These are phyloP conservation scores for Colletotrichum phormii DNA, from an alignment of 2,329 filamentous ascomycete genomes.

Conservation along the genomic window DNA sequence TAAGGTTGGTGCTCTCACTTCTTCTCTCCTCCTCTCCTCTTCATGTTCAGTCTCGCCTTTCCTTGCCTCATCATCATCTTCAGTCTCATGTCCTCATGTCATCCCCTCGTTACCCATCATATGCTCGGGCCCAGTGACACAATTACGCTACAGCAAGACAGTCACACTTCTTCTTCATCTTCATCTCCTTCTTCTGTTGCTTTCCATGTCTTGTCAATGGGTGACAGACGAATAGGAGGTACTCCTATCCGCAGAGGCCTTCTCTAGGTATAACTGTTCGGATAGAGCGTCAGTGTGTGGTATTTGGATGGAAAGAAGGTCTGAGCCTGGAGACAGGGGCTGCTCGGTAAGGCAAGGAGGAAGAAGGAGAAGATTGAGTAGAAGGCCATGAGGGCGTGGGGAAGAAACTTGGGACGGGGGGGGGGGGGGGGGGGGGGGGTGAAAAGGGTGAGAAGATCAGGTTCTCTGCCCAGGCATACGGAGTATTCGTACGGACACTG, in stretches of 20 bases:
- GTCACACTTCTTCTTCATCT: neutral
- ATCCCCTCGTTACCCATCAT: too few relatives aligned
- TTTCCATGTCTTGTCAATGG: too few relatives aligned
- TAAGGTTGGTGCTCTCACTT: too few relatives aligned
- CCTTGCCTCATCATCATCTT: neutral
- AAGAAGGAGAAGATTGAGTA: slow-evolving; percentile 7
- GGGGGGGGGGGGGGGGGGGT: neutral
- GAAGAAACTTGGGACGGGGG: neutral
- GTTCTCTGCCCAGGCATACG: neutral
- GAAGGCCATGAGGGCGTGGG: slow-evolving; percentile 1
- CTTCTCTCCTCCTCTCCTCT: too few relatives aligned
- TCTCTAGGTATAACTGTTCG: too few relatives aligned
- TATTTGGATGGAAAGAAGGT: neutral
- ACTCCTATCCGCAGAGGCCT: too few relatives aligned
- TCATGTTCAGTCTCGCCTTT: neutral
- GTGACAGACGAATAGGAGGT: too few relatives aligned
- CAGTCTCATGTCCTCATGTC: neutral
- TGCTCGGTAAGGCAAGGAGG: slow-evolving; percentile 20
- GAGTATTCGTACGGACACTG: too few relatives aligned
- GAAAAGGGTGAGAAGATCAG: neutral
- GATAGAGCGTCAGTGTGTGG: neutral
- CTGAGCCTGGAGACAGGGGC: neutral
- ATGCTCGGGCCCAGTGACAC: neutral
- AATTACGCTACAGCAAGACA: neutral
- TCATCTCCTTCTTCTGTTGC: too few relatives aligned